These are phyloP conservation scores for Xylaria bambusicola DNA, from an alignment of 495 filamentous ascomycete species.

Conservation along the genomic window DNA sequence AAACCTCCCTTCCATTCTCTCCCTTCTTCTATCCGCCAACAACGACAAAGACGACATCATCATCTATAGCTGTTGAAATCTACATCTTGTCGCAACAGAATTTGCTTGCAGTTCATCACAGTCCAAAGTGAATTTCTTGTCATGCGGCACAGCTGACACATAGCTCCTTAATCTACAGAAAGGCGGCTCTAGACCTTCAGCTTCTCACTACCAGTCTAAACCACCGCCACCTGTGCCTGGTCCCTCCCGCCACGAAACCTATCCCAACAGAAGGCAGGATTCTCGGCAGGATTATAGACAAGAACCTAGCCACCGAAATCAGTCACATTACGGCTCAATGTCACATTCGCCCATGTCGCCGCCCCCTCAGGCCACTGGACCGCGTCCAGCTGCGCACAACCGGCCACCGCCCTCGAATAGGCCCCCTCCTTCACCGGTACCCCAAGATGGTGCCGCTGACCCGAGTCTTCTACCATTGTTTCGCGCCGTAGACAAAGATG, in stretches of 20 bases:
- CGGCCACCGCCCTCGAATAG: constrained; percentile 58
- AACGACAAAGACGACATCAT: background rate
- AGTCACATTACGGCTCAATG: constrained; percentile 28
- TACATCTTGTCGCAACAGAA: background rate
- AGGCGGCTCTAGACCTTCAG: constrained; percentile 25
- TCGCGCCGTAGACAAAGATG: constrained; percentile 84
- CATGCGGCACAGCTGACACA: constrained; percentile 20
- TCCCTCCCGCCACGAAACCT: constrained; percentile 30
- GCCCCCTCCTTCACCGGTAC: constrained; percentile 66
- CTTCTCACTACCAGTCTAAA: constrained; percentile 45
- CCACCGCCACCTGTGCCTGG: constrained; percentile 28
- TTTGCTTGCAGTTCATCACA: too few relatives aligned
- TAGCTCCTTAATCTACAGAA: constrained; percentile 32
- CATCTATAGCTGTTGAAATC: background rate
- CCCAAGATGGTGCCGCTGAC: constrained; percentile 62
- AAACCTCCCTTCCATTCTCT: background rate
- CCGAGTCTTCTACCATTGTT: constrained; percentile 82
- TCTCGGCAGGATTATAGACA: too few relatives aligned
- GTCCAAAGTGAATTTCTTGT: too few relatives aligned
- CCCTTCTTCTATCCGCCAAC: constrained; percentile 6
- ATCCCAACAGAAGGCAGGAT: constrained; percentile 14
- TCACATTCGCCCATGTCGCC: constrained; percentile 32
- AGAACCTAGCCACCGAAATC: constrained; percentile 16
- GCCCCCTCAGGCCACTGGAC: constrained; percentile 46
- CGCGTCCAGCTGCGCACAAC: constrained; percentile 52